Evolutionary conservation across 1,284 basidiomycete species (phyloP), one percentile per base, ranked within the genome.

Genomic region (Ceratobasidium theobromae): DNA sequence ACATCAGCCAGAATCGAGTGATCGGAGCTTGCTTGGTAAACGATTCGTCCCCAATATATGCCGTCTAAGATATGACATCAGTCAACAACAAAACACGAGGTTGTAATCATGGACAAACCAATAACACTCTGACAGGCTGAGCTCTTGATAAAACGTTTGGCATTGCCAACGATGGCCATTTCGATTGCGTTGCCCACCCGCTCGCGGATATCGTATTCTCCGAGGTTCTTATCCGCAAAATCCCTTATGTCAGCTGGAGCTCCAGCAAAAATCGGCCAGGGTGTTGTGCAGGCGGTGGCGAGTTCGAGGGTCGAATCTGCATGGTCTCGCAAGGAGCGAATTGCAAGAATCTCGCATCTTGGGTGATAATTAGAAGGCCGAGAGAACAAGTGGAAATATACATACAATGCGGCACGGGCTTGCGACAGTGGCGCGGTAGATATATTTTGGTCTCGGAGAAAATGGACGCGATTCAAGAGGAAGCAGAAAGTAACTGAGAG

Each of bases 261-360:
- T 25, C 92, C 93, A 51, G 86, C 84, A 74, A 92, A 95, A 5
- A 95, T 85, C 0, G 85, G 84, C 93, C 94, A 98, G 35, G 86
- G 89, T 0, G 91, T 95, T 11, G 94, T 92, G 21, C 95, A 80
- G 0, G 88, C 86, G 4, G 87, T 82, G 0, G 90, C 88, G 25
- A 97, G 84, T 57, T 89, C 85, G 30, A 97, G 81, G 72, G 87
- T 82, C 70, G 85, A 85, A 68, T 88, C 84, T 6, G 86, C 89
- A 74, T 91, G 88, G 71, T 87, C 85, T 55, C 92, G 85, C 58
- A 97, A 84, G 6, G 88, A 82, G 33, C 90, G 84, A 51, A 87
- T 91, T 0, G 95, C 94, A 16, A 98, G 81, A 41, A 97, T 86
- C 77, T 98, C 95, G 76, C 95, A 65, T 11, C 97, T 33, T 96